Evolutionary conservation across 371 early-diverging fungal species (phyloP).

Genomic region (Mucor sp.): DNA sequence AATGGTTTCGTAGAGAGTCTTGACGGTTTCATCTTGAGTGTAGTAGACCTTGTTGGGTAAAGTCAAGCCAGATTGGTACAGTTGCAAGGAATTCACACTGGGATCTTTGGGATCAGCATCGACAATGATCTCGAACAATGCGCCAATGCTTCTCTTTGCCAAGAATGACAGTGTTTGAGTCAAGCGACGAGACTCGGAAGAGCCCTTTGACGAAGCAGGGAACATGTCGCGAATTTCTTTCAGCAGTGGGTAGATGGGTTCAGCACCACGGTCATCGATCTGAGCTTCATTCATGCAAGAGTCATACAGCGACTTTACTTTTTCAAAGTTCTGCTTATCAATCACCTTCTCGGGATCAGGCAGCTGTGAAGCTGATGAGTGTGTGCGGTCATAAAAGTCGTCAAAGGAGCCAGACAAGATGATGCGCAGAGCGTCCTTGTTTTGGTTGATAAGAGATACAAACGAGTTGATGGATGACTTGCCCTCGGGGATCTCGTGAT

Average conservation of each 20-base stretch:
- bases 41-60: constrained; percentile 65
- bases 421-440: constrained; percentile 64
- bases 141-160: constrained; percentile 15
- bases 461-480: constrained; percentile 47
- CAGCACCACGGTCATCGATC: constrained; percentile 48
- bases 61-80: constrained; percentile 56
- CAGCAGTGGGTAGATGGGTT: constrained; percentile 49
- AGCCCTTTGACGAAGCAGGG: background rate
- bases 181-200: constrained; percentile 16
- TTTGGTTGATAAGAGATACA: constrained; percentile 35
- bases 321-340: constrained; percentile 53
- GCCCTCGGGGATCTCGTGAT: constrained; percentile 54
- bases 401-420: constrained; percentile 46
- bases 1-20: constrained; percentile 33
- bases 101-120: constrained; percentile 55
- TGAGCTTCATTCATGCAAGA: constrained; percentile 60
- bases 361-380: constrained; percentile 12
- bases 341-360: constrained; percentile 40
- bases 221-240: constrained; percentile 31
- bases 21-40: constrained; percentile 35
- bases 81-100: constrained; percentile 33
- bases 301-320: constrained; percentile 47
- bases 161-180: constrained; percentile 15
- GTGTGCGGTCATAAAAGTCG: constrained; percentile 30
- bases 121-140: constrained; percentile 21